Evolutionary conservation across 2,329 filamentous ascomycete genomes (phyloP), one percentile per base, ranked within the genome.

Genomic region (Hansfordia pulvinata): DNA sequence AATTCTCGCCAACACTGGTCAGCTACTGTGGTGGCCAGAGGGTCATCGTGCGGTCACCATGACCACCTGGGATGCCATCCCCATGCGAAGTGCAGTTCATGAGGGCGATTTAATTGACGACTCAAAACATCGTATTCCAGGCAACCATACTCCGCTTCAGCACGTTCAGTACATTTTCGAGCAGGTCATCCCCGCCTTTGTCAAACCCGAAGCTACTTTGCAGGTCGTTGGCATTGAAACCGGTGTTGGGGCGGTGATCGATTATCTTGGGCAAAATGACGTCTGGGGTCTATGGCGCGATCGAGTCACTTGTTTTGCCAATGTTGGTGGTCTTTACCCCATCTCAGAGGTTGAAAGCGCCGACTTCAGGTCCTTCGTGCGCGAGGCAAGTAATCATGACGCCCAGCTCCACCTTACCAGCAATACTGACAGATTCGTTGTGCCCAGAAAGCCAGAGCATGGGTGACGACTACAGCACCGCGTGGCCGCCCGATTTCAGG

Each of bases 1-100:
- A 30, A 54, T 94, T 16, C 56, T 93, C 15, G 69, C 83, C 23
- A 94, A 93, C 45, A 61, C 72, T 4, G 83, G 82, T 4, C 75
- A 92, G 52, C 56, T 81, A 11, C 59, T 76, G 40, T 94, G 83
- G 75, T 82, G 79, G 47, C 70, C 79, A 20, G 63, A 68, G 27
- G 63, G 63, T 2, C 53, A 62, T 27, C 63, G 66, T 25, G 60
- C 72, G 0, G 58, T 93, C 33, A 79, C 69, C 1, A 46, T 62
- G 2, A 43, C 46, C 0, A 64, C 62, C 3, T 79, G 76, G 60
- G 44, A 58, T 6, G 60, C 59, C 2, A 52, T 77, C 23, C 74
- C 76, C 1, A 64, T 76, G 38, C 58, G 62, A 30, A 79, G 70
- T 25, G 63, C 73, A 3, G 72, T 76, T 8, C 70, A 81, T 33